phyloP scores from a whole-genome alignment of 805 yeast genomes.

The Ogataea ganodermae region DNA sequence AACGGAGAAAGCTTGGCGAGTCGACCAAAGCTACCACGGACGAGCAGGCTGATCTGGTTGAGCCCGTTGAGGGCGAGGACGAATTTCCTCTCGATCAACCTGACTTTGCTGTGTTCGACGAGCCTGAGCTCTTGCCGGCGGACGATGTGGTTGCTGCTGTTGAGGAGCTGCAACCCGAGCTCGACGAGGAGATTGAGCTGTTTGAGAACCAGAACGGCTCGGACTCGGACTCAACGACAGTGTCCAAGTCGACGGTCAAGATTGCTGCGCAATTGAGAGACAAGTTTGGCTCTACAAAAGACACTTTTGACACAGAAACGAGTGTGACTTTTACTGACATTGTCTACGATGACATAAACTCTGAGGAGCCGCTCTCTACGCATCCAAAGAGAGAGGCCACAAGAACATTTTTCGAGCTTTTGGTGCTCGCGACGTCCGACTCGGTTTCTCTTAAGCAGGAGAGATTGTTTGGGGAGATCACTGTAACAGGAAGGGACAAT shows the following conservation, averaged over 20 bases:
- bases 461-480: slow-evolving; percentile 59
- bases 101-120: slow-evolving; percentile 26
- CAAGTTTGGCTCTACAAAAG: slow-evolving; percentile 26
- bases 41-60: not conserved
- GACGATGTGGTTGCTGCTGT: slow-evolving; percentile 15
- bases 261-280: slow-evolving; percentile 51
- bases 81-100: slow-evolving; percentile 21
- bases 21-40: slow-evolving; percentile 1
- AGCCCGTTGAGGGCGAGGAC: slow-evolving; percentile 16
- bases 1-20: slow-evolving; percentile 17
- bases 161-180: slow-evolving; percentile 23
- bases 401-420: slow-evolving; percentile 74
- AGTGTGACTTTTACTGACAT: slow-evolving; percentile 40
- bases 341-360: slow-evolving; percentile 39
- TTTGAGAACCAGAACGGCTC: slow-evolving; percentile 22
- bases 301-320: slow-evolving; percentile 4
- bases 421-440: slow-evolving; percentile 78
- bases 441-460: slow-evolving; percentile 65
- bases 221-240: slow-evolving; percentile 25
- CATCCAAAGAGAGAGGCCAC: slow-evolving; percentile 61
- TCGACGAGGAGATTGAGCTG: slow-evolving; percentile 27
- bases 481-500: slow-evolving; percentile 35
- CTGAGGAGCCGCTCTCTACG: slow-evolving; percentile 37
- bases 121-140: slow-evolving; percentile 15
- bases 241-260: slow-evolving; percentile 52